A percentile compares a stretch with the other conserved stretches of the same genome.
Conservation (phyloP, 768 basidiomycete genomes). For the Suillus sp. region DNA sequence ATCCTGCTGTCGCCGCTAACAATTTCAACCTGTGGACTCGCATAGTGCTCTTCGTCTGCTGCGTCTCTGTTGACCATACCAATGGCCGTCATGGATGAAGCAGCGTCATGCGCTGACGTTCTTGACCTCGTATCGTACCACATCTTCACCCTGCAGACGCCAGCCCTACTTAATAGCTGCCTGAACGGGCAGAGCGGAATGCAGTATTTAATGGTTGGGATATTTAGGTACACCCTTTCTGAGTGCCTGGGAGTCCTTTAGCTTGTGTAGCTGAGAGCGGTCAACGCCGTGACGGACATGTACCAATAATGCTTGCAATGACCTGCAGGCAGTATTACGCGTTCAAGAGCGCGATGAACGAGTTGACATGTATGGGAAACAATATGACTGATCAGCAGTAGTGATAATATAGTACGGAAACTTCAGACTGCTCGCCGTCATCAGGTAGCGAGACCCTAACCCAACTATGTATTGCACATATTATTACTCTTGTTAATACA, state of each 20-base stretch:
- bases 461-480: not conserved
- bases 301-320: not conserved
- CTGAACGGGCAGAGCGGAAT: not conserved
- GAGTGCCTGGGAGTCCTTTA: not conserved
- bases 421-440: not conserved
- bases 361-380: not conserved
- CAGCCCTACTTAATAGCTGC: not conserved
- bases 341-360: not conserved
- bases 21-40: not conserved
- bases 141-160: not conserved
- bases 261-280: not conserved
- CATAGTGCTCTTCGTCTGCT: constrained; percentile 3
- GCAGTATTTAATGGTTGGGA: not conserved
- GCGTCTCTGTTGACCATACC: not conserved
- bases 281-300: not conserved
- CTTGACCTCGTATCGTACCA: not conserved
- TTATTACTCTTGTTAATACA: constrained; percentile 4
- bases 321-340: not conserved
- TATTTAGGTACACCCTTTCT: not conserved
- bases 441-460: not conserved
- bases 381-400: not conserved
- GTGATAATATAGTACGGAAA: not conserved
- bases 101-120: not conserved
- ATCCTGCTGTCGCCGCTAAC: not conserved
- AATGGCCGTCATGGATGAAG: not conserved